Evolutionary conservation across 352 stramenopile species (phyloP), one percentile per base, ranked within the genome.

Genomic region (Phytophthora citrophthora): DNA sequence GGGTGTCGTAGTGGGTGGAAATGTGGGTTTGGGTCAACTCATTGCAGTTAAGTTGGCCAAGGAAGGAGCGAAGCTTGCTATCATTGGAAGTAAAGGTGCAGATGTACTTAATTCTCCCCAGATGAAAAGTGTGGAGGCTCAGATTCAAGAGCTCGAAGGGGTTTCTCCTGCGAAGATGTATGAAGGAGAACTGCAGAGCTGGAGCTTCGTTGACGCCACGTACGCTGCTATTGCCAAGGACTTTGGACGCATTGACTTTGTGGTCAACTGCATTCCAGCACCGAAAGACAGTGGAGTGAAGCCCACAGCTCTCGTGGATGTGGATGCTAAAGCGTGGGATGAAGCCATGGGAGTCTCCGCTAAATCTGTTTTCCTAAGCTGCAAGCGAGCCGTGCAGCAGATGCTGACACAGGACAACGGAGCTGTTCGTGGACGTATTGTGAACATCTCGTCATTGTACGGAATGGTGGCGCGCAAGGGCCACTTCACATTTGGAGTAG

Each of bases 181-280:
- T 12, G 70, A 82, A 12, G 79, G 79, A 24, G 77, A 86, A 26
- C 64, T 89, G 47, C 69, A 88, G 32, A 61, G 57, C 52, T 86
- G 76, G 64, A 61, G 59, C 34, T 89, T 91, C 46, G 26, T 90
- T 6, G 77, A 90, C 43, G 54, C 40, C 8, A 71, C 78, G 23
- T 89, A 82, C 58, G 31, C 63, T 3, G 57, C 54, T 1, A 63
- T 88, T 24, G 74, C 71, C 20, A 79, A 79, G 47, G 43, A 77
- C 34, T 78, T 85, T 54, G 74, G 68, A 47, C 83, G 83, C 51
- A 79, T 90, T 23, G 83, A 90, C 66, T 91, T 91, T 72, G 79
- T 90, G 13, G 79, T 90, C 54, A 90, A 91, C 65, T 91, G 80
- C 48, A 61, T 90, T 10, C 74, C 79, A 0, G 43, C 67, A 1